These are phyloP conservation scores for Pseudozyma pruni DNA, from an alignment of 1,284 basidiomycete species.

Conservation along the genomic window DNA sequence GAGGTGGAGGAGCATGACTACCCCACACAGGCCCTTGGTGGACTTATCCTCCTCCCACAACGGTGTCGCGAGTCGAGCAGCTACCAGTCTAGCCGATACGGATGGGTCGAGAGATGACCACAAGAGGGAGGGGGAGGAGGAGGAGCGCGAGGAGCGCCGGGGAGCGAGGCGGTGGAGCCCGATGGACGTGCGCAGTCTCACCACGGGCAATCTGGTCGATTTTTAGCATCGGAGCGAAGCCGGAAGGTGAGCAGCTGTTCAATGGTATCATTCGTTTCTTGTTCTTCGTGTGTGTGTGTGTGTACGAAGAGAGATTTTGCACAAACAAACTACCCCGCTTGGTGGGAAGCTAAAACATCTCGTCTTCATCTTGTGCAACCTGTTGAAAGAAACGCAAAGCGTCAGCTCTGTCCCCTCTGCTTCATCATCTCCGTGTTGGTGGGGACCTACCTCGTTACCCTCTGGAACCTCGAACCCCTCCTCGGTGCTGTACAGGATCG, in stretches of 20 bases:
- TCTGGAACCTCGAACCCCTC: conserved; percentile 67
- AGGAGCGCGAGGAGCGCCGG: too few relatives aligned
- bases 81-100: too few relatives aligned
- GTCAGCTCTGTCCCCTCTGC: neutral
- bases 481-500: conserved; percentile 93
- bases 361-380: conserved; percentile 32
- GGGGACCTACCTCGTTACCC: conserved; percentile 47
- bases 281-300: too few relatives aligned
- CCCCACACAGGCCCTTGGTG: neutral
- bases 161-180: neutral
- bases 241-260: too few relatives aligned
- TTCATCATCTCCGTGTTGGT: neutral
- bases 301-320: too few relatives aligned
- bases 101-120: neutral
- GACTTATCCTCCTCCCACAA: neutral
- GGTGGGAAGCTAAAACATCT: conserved; percentile 30
- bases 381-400: neutral
- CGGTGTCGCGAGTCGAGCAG: too few relatives aligned
- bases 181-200: neutral
- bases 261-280: too few relatives aligned
- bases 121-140: neutral
- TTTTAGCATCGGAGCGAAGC: too few relatives aligned
- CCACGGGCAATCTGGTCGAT: neutral
- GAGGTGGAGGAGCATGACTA: too few relatives aligned
- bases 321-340: too few relatives aligned